Conservation (phyloP, 164 flowering plant genomes). For the Nymphaea thermarum region DNA sequence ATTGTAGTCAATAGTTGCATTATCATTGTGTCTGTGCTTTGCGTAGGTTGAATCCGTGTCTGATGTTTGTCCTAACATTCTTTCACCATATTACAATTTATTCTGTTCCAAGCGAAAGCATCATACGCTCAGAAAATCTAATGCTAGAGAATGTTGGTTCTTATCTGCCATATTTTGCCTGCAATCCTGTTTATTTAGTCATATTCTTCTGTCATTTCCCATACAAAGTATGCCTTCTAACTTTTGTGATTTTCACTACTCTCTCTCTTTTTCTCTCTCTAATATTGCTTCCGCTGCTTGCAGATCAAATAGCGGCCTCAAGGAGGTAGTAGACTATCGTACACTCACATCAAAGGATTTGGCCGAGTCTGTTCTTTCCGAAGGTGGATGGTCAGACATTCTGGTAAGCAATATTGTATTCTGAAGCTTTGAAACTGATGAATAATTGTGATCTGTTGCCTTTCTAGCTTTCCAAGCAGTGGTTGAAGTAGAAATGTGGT, state of each 20-base stretch:
- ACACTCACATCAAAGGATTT: slow-evolving; percentile 55
- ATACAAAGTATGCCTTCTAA: no score
- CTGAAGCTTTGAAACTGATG: background rate
- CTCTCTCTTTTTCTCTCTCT: background rate
- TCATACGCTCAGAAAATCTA: no score
- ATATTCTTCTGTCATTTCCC: no score
- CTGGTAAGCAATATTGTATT: slow-evolving; percentile 34
- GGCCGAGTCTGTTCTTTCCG: slow-evolving; percentile 44
- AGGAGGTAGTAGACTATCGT: slow-evolving; percentile 48
- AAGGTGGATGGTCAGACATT: slow-evolving; percentile 70
- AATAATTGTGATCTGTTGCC: background rate
- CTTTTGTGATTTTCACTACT: background rate
- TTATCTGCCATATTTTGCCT: background rate
- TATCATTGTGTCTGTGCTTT: no score
- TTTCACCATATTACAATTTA: no score
- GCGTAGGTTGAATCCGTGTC: no score
- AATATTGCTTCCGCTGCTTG: background rate
- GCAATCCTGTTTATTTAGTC: no score
- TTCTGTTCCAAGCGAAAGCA: no score
- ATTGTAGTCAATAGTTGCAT: no score
- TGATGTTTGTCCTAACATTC: no score
- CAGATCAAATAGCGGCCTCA: slow-evolving; percentile 16
- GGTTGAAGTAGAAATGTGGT: background rate
- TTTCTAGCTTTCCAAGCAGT: background rate
- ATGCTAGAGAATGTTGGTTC: background rate